phyloP scores from a whole-genome alignment of 257 asterid genomes.

The Cruciata laevipes region DNA sequence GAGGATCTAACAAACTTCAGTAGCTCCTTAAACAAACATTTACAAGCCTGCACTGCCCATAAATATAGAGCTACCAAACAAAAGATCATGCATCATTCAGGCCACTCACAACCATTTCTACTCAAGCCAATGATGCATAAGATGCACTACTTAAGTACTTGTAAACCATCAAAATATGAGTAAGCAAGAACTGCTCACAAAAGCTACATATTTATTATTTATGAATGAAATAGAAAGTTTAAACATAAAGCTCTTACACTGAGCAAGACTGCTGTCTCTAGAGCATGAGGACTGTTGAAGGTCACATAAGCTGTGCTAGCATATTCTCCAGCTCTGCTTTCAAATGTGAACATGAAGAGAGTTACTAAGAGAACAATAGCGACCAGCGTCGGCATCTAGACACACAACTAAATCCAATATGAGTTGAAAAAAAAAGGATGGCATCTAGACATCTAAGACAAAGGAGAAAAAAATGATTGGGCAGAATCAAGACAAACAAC shows the following conservation, averaged over 20 bases:
- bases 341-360: conserved; percentile 19
- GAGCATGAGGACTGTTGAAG: conserved; percentile 68
- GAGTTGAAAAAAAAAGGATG: no score
- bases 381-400: no score
- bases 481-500: background rate
- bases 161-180: background rate
- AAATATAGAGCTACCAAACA: background rate
- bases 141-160: background rate
- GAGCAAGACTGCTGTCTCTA: conserved; percentile 93
- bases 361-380: conserved; percentile 13
- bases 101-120: no score
- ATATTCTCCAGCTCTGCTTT: conserved; percentile 73
- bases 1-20: background rate
- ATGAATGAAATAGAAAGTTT: conserved; percentile 4
- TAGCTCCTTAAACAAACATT: background rate
- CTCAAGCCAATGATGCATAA: background rate
- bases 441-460: no score
- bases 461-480: background rate
- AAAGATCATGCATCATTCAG: background rate
- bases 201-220: background rate
- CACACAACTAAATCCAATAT: background rate
- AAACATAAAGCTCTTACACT: conserved; percentile 67
- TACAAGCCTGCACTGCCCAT: background rate
- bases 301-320: conserved; percentile 89
- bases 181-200: background rate